A percentile compares a stretch with the other conserved stretches of the same genome.
These are phyloP conservation scores for Penicillium daleae DNA, from an alignment of 495 filamentous ascomycete species.

Conservation along the genomic window DNA sequence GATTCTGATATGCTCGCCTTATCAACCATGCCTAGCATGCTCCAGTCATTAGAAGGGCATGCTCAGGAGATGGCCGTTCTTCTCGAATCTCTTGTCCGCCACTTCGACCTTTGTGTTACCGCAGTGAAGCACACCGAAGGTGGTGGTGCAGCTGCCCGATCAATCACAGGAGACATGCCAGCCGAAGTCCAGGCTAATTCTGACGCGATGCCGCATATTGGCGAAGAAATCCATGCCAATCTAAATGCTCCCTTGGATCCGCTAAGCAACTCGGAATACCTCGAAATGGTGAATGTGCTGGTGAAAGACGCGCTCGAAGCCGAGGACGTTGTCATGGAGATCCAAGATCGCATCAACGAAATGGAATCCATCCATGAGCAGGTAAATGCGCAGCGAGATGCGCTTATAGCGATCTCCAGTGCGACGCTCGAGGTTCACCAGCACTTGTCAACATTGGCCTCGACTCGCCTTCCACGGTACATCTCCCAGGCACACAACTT, in stretches of 20 bases:
- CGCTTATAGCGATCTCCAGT: conserved; percentile 53
- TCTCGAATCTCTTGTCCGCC: conserved; percentile 79
- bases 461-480: conserved; percentile 63
- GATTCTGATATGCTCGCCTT: conserved; percentile 42
- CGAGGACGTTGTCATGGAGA: conserved; percentile 85
- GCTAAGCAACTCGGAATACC: conserved; percentile 73
- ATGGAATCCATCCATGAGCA: conserved; percentile 70
- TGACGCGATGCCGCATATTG: conserved; percentile 56
- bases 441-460: conserved; percentile 69
- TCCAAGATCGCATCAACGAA: conserved; percentile 71
- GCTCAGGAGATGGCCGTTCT: conserved; percentile 83
- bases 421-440: conserved; percentile 60
- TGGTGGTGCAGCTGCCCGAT: conserved; percentile 70
- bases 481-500: conserved; percentile 73
- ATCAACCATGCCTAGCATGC: conserved; percentile 65
- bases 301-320: conserved; percentile 83
- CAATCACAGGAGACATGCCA: conserved; percentile 62
- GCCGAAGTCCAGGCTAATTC: conserved; percentile 58
- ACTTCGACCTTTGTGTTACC: conserved; percentile 93
- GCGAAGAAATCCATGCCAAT: conserved; percentile 59
- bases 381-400: conserved; percentile 56
- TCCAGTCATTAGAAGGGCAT: conserved; percentile 73
- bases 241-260: conserved; percentile 62
- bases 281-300: conserved; percentile 82
- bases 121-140: conserved; percentile 94